phyloP scores from a whole-genome alignment of 768 basidiomycete genomes.

The Podaxis pistillaris region DNA sequence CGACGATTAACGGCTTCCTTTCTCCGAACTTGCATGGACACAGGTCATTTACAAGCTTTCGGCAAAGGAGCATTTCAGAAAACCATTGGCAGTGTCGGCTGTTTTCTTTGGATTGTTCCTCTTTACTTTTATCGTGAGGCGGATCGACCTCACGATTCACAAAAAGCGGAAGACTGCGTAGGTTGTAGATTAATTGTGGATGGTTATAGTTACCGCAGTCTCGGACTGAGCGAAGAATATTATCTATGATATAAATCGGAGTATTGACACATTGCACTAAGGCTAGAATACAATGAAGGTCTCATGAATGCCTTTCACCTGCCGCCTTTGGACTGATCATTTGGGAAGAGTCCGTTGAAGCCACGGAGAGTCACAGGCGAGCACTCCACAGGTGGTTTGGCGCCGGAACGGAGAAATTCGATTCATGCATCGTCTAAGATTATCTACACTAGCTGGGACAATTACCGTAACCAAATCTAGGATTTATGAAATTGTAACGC shows the following conservation, averaged over 20 bases:
- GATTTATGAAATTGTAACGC: too few species aligned
- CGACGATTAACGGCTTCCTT: not conserved
- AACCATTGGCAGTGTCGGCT: conserved; percentile 75
- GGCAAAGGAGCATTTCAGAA: conserved; percentile 77
- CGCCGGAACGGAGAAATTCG: conserved; percentile 21
- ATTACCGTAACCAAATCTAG: too few species aligned
- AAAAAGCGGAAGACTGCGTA: conserved; percentile 38
- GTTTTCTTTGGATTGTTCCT: conserved; percentile 70
- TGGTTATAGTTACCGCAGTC: conserved; percentile 17
- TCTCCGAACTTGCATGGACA: not conserved
- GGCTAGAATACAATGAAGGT: not conserved
- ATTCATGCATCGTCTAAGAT: too few species aligned
- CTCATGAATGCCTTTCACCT: not conserved
- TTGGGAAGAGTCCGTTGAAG: conserved; percentile 22
- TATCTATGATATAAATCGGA: conserved; percentile 9
- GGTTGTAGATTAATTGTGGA: conserved; percentile 21
- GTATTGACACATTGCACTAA: conserved; percentile 14
- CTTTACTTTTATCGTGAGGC: conserved; percentile 39
- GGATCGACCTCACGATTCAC: conserved; percentile 48
- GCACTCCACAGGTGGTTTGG: conserved; percentile 34
- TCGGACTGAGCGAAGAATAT: conserved; percentile 5
- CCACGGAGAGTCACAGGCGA: conserved; percentile 36
- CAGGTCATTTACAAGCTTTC: conserved; percentile 90
- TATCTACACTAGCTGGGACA: too few species aligned
- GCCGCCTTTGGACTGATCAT: not conserved